Percentiles rank a stretch among this genome's conserved stretches.
Conservation (phyloP, 1,284 basidiomycete genomes). For the Wolfiporia cocos region DNA sequence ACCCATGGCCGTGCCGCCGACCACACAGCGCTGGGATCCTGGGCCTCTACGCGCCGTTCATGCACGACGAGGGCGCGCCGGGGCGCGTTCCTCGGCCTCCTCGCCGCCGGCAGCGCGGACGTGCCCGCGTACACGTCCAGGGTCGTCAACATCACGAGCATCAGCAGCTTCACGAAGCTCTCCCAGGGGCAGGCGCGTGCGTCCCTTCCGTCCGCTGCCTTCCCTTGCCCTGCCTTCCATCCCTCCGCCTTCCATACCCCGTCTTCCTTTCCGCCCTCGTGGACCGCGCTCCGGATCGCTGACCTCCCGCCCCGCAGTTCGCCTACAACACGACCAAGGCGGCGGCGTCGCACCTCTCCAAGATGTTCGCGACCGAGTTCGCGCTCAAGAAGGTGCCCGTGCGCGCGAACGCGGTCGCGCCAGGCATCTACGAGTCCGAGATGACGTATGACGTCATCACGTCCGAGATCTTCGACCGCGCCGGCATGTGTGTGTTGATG, state of each 20-base stretch:
- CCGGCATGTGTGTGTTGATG: slow-evolving; percentile 26
- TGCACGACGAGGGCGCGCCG: slow-evolving; percentile 47
- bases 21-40: slow-evolving; percentile 65
- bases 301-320: no score
- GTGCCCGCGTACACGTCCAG: slow-evolving; percentile 47
- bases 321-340: slow-evolving; percentile 76
- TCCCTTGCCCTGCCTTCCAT: no score
- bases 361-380: slow-evolving; percentile 70
- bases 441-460: slow-evolving; percentile 57
- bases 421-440: slow-evolving; percentile 69
- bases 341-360: slow-evolving; percentile 67
- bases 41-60: slow-evolving; percentile 56
- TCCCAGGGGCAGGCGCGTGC: slow-evolving; percentile 77
- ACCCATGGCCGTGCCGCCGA: slow-evolving; percentile 1
- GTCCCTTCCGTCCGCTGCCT: no score
- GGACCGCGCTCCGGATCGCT: no score
- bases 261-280: no score
- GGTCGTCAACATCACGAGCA: slow-evolving; percentile 73
- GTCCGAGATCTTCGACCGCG: slow-evolving; percentile 30
- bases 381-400: slow-evolving; percentile 61
- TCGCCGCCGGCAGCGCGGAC: slow-evolving; percentile 64
- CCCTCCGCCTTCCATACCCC: no score
- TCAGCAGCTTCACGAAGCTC: slow-evolving; percentile 62
- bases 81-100: slow-evolving; percentile 68
- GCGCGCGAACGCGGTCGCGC: slow-evolving; percentile 67